Evolutionary conservation across 1,284 basidiomycete genomes (phyloP), one percentile per base, ranked within the genome.

Genomic region (Vanrija sp.): DNA sequence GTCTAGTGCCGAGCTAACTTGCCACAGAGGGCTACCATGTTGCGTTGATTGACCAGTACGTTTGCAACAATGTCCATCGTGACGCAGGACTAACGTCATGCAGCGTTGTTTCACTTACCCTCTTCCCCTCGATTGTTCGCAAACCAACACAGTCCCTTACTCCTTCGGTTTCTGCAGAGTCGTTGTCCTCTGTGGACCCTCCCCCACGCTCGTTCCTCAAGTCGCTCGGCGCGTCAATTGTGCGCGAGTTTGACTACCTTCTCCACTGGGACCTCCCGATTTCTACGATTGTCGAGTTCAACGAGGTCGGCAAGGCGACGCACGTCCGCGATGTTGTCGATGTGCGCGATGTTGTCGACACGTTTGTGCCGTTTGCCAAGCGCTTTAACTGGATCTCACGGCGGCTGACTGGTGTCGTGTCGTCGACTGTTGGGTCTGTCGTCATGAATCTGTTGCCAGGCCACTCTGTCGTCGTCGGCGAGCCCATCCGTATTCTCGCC

Each of bases 31-130:
- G 74, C 10, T 69, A 69, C 54, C 69, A 72, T 49, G 49, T 72
- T 10, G 73, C 71, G 9, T 55, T 74, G 52, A 73, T 76, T 26
- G 73, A 76, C 46, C 75, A 76, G 73, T 75, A 55, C 45, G 72
- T 65, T 21, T 23, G 21, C 21, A 5, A 6, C 18, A 23, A 10
- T 39, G 28, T 7, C 10, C 3, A 1, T 6, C 28, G 8, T n/a
- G n/a, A 16, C 28, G 6, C 5, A 5, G 5, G 23, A 26, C 45
- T 49, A 39, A 44, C 57, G 53, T 25, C 59, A 7, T 16, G 3
- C 55, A 75, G 73, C 18, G 67, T 70, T 23, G 61, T 76, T 51
- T 65, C 69, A 0, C 60, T 73, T 49, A 68, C 62, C 26, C 56
- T 74, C 46, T 62, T 71, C 49, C 71, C 69, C 16, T 51, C 63